Percentiles rank a stretch among this genome's conserved stretches.
phyloP scores from a whole-genome alignment of 2,329 filamentous ascomycete genomes.

The Drechslerella dactyloides region DNA sequence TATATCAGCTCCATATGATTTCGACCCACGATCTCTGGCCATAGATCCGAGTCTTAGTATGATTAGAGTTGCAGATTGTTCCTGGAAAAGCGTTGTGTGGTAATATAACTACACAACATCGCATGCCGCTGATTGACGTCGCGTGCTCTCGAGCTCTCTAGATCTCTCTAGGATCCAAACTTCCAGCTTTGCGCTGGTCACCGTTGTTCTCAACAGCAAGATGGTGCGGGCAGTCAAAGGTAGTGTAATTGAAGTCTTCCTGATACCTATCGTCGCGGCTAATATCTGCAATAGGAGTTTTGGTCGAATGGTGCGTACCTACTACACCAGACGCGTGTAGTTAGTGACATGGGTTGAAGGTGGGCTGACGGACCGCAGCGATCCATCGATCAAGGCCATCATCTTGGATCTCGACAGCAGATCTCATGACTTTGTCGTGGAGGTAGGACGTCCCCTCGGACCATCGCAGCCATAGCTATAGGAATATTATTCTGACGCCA shows the following conservation, averaged over 20 bases:
- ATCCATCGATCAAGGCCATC: conserved; percentile 56
- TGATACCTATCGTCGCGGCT: neutral
- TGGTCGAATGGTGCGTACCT: conserved; percentile 54
- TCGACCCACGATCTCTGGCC: too few relatives aligned
- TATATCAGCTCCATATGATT: too few relatives aligned
- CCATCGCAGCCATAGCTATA: too few relatives aligned
- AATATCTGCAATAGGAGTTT: conserved; percentile 50
- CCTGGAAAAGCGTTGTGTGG: conserved; percentile 3
- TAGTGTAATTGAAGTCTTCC: conserved; percentile 8
- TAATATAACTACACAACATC: neutral
- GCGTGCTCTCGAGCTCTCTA: too few relatives aligned
- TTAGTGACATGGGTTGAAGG: neutral
- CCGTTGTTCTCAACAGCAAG: neutral
- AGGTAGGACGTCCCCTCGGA: conserved; percentile 24
- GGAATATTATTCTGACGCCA: neutral
- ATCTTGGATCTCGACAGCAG: conserved; percentile 55
- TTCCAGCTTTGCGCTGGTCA: neutral
- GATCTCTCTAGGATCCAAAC: neutral
- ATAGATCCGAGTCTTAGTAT: too few relatives aligned
- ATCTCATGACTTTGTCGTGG: conserved; percentile 54
- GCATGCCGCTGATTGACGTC: neutral
- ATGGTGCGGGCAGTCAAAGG: conserved; percentile 55
- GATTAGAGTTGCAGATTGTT: too few relatives aligned
- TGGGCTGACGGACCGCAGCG: conserved; percentile 30
- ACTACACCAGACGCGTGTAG: neutral